Evolutionary conservation across 1,139 yeast genomes (phyloP), one percentile per base, ranked within the genome.

Genomic region (Pichia sp.): DNA sequence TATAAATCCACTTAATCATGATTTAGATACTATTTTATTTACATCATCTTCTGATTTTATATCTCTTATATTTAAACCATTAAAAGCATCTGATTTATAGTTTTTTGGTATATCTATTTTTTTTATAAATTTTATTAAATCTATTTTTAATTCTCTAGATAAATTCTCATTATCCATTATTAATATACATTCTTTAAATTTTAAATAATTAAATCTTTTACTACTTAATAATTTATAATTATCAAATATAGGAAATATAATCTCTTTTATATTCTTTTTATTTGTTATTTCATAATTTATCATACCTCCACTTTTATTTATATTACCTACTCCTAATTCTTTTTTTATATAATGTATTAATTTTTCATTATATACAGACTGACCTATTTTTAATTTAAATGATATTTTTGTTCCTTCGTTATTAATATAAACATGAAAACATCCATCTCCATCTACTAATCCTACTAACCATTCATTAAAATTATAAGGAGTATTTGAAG

Each of bases 1-100:
- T 16, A 32, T 45, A 34, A 45, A 45, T 32, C 49, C 49, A 32
- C 30, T 8, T 32, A 45, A 45, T 45, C 49, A 45, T 45, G 34
- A 31, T 31, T 31, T 31, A 7, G 34, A 31, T 31, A 31, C 34
- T 31, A 31, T 31, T 31, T 31, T 31, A 31, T 31, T 31, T 31
- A 31, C 8, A 31, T 31, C 34, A 31, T 31, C 8, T 7, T 31
- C 34, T 31, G 34, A 31, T 31, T 31, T 31, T 7, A 31, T 31
- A 31, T 31, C 34, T 31, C 8, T 31, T 31, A 31, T 31, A 7
- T 31, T 31, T 31, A 31, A 31, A 31, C 16, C 40, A n/a, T 30
- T 30, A 10, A 45, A 45, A 30, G 23, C 32, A 45, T 45, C 41
- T 45, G 36, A 19, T 32, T n/a, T n/a, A 15, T 15, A 11, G 8